Evolutionary conservation across 768 basidiomycete species (phyloP), one percentile per base, ranked within the genome.

Genomic region (Naganishia friedmannii): DNA sequence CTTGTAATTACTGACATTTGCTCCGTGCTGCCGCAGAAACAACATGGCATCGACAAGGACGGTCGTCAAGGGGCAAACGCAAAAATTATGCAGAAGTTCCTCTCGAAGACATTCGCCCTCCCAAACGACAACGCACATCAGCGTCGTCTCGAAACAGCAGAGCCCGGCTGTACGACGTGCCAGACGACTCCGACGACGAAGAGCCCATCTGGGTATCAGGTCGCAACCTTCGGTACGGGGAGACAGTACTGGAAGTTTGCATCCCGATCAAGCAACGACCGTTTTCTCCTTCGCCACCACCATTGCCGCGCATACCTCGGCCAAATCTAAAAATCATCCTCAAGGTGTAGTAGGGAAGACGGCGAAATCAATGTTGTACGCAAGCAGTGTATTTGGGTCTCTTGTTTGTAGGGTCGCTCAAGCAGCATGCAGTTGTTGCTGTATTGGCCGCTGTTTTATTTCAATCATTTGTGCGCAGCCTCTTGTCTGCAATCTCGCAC

Each of bases 321-420:
- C 60, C 60, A 42, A 63, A 63, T 28, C 26, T 63, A 2, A 63
- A 63, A 63, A 63, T 63, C 60, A 63, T 63, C 15, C 19, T 63
- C 3, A 63, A 63, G 8, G 23, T 63, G 12, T 39, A 42, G 42
- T 17, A 42, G 42, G 15, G 42, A 15, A 10, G 42, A 13, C 15
- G 42, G n/a, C n/a, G n/a, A n/a, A 42, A 10, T 42, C 42, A 15
- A 8, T 15, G 42, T 42, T 42, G 42, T 42, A 42, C 15, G 15
- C 7, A 17, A 10, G 15, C 42, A 17, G 9, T 42, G 42, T 10
- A 42, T 42, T 42, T 42, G n/a, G 48, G 48, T 51, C n/a, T 51
- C 23, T 51, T 51, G 48, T 8, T 42, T 42, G 42, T 42, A 42
- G 2, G 42, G 42, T 15, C 15, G 2, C 42, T 42, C 9, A 8